Percentiles rank a stretch among this genome's conserved stretches.
Evolutionary conservation across 2,329 filamentous ascomycete species (phyloP).

Genomic region (Trichoderma sp.): DNA sequence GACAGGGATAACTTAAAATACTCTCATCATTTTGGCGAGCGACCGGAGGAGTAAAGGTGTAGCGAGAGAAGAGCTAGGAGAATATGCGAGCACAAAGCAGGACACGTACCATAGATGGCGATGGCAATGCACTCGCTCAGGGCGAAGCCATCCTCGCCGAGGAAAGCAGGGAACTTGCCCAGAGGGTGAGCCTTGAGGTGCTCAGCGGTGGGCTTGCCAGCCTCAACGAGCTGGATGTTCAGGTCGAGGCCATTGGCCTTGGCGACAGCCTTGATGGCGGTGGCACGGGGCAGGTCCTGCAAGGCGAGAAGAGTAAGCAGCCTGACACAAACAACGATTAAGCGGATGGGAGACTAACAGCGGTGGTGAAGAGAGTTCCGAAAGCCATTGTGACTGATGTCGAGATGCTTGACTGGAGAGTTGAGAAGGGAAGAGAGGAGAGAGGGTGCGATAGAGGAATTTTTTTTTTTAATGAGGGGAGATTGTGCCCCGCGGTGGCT

Average conservation of each 20-base stretch:
- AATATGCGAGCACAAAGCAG: constrained; percentile 20
- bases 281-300: constrained; percentile 86
- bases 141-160: constrained; percentile 85
- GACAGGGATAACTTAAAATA: constrained; percentile 97
- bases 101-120: constrained; percentile 88
- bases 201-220: constrained; percentile 64
- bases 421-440: constrained; percentile 20
- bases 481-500: constrained; percentile 35
- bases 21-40: constrained; percentile 59
- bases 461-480: constrained; percentile 35
- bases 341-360: constrained; percentile 54
- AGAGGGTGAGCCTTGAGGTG: constrained; percentile 85
- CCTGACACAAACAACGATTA: constrained; percentile 21
- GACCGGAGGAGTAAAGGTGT: neutral
- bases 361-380: constrained; percentile 91
- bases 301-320: constrained; percentile 28
- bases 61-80: constrained; percentile 10
- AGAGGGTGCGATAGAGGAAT: constrained; percentile 28
- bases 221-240: constrained; percentile 72
- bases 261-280: constrained; percentile 84
- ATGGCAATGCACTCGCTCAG: constrained; percentile 91
- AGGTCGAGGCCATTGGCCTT: constrained; percentile 97
- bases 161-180: constrained; percentile 88
- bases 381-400: constrained; percentile 72
- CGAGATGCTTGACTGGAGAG: constrained; percentile 21